Evolutionary conservation across 2,329 filamentous ascomycete species (phyloP), one percentile per base, ranked within the genome.

Genomic region (Chrysoporthe puriensis): DNA sequence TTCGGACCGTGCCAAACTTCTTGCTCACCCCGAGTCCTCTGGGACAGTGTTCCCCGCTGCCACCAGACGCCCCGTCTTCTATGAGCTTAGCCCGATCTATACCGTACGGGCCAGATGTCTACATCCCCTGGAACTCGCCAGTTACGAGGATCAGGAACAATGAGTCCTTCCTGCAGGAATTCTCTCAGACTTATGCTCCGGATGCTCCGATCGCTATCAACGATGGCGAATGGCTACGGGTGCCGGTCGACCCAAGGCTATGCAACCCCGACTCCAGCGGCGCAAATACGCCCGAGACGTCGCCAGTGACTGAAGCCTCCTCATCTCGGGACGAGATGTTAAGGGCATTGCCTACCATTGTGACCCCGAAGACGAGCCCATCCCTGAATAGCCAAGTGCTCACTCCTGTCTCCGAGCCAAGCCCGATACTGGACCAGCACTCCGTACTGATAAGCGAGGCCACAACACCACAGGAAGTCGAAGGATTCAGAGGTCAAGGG

Each of bases 151-250:
- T 74, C 13, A 66, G 72, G 46, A 73, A 72, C 52, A 75, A 73
- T 43, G 71, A 74, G 62, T 66, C 61, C 18, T 64, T 75, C 54
- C 69, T 76, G 2, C 70, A 75, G 63, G 66, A 64, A 26, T 74
- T 76, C 64, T 71, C 70, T 13, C 71, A 74, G 65, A 63, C 71
- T 21, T 74, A 74, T 63, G 16, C 52, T 32, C 6, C 65, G 48
- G 54, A n/a, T 4, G 48, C 34, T 42, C 58, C 61, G 11, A 46
- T 59, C 43, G n/a, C 52, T 32, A 66, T 52, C 3, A 34, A 61
- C n/a, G 68, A 69, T 58, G 58, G 61, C 8, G 68, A 69, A 50
- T 69, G 68, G 68, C 62, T 69, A 18, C 67, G 61, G 34, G 63
- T 69, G 9, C 68, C 68, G 13, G 58, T 69, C 34, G 72, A 73